Evolutionary conservation across 805 yeast species (phyloP).

Genomic region (Candida maltosa): DNA sequence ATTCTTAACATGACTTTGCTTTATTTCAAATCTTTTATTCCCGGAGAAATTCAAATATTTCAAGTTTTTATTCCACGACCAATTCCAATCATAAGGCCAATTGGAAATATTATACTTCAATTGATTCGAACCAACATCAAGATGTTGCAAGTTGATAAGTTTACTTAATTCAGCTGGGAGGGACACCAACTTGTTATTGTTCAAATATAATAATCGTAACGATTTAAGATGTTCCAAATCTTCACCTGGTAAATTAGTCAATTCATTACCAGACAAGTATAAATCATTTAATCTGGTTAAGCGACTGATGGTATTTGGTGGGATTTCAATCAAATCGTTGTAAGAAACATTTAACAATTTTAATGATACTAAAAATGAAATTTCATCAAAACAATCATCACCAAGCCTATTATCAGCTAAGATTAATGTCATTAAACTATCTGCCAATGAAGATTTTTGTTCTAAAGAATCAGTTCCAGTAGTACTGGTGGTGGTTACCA

Average conservation of each 20-base stretch:
- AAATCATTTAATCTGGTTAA: conserved; percentile 58
- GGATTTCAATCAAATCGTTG: conserved; percentile 80
- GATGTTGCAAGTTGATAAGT: conserved; percentile 55
- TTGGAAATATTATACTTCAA: conserved; percentile 90
- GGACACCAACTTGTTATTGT: conserved; percentile 81
- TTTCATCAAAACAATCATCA: conserved; percentile 70
- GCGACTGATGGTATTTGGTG: conserved; percentile 63
- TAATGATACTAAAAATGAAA: conserved; percentile 58
- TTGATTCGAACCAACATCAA: conserved; percentile 90
- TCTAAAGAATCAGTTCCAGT: conserved; percentile 16
- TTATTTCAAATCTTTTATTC: conserved; percentile 86
- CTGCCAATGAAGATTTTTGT: conserved; percentile 28
- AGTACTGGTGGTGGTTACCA: no score
- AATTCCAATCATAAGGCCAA: conserved; percentile 96
- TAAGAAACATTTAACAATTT: conserved; percentile 73
- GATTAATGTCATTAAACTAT: conserved; percentile 53
- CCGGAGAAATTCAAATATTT: conserved; percentile 87
- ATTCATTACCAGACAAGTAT: conserved; percentile 78
- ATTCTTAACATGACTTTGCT: conserved; percentile 53
- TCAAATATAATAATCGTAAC: conserved; percentile 63
- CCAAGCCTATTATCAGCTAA: conserved; percentile 81
- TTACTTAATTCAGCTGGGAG: conserved; percentile 86
- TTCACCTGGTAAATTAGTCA: conserved; percentile 80
- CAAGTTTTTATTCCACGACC: conserved; percentile 80
- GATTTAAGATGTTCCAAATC: conserved; percentile 63